These are phyloP conservation scores for Podaxis sp. DNA, from an alignment of 768 basidiomycete genomes.

Conservation along the genomic window DNA sequence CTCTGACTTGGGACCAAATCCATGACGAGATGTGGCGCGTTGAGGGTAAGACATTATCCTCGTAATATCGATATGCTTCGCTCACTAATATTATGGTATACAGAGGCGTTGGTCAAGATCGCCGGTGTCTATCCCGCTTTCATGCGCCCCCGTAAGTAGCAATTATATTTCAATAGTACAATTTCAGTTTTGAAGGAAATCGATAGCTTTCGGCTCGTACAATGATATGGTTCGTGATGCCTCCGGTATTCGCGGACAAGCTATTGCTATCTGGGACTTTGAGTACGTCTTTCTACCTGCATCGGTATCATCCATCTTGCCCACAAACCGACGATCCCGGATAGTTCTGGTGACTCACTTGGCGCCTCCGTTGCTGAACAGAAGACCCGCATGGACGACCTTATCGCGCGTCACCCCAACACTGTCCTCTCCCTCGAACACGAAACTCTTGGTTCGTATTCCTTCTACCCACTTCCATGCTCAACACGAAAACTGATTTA, in stretches of 20 bases:
- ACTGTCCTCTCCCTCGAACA: conserved; percentile 42
- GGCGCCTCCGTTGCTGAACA: conserved; percentile 29
- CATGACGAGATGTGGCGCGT: conserved; percentile 28
- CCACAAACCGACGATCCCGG: background rate
- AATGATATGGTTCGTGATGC: conserved; percentile 36
- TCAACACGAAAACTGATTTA: background rate
- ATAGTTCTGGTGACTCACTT: conserved; percentile 39
- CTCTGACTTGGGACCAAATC: conserved; percentile 29
- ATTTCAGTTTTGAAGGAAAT: background rate
- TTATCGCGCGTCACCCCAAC: conserved; percentile 29
- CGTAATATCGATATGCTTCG: background rate
- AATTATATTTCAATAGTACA: background rate
- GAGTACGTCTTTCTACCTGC: conserved; percentile 25
- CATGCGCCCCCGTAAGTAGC: conserved; percentile 37
- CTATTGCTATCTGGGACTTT: conserved; percentile 37
- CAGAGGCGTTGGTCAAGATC: conserved; percentile 39
- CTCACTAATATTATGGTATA: background rate
- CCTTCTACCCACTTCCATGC: background rate
- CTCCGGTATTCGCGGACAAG: conserved; percentile 27
- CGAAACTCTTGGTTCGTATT: conserved; percentile 32
- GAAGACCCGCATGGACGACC: conserved; percentile 27
- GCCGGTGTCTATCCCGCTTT: conserved; percentile 38
- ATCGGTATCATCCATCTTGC: background rate
- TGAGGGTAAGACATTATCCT: conserved; percentile 20
- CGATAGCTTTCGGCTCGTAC: conserved; percentile 37